Evolutionary conservation across 2,329 filamentous ascomycete genomes (phyloP).

Genomic region (Colletotrichum magnum): DNA sequence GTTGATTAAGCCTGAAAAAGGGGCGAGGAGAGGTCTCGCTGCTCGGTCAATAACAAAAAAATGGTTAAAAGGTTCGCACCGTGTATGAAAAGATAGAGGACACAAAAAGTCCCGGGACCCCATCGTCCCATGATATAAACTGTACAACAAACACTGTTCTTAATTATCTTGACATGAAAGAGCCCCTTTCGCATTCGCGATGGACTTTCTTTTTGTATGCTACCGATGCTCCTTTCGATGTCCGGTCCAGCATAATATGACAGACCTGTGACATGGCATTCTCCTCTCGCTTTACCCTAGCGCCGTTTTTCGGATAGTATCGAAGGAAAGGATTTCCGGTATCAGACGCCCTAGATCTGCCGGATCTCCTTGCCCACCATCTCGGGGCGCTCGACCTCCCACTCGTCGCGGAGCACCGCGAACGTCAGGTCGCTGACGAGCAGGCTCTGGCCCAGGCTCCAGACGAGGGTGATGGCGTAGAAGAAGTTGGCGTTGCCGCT

Average conservation of each 20-base stretch:
- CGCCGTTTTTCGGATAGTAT: background rate
- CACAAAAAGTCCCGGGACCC: background rate
- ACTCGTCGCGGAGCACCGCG: conserved; percentile 90
- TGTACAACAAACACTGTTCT: conserved; percentile 33
- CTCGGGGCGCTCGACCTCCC: conserved; percentile 92
- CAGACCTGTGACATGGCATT: background rate
- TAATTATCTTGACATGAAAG: background rate
- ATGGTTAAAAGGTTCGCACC: conserved; percentile 6
- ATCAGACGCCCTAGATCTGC: conserved; percentile 74
- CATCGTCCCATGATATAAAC: background rate
- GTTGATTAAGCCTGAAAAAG: conserved; percentile 25
- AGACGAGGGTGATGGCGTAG: conserved; percentile 98
- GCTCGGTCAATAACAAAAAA: background rate
- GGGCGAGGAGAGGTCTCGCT: too few species aligned
- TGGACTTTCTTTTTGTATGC: conserved; percentile 16
- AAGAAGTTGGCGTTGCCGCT: conserved; percentile 99
- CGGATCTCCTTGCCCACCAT: conserved; percentile 89
- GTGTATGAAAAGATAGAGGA: background rate
- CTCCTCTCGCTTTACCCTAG: background rate
- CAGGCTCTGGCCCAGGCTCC: conserved; percentile 91
- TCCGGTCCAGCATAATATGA: background rate
- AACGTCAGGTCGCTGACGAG: conserved; percentile 91
- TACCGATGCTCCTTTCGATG: conserved; percentile 1
- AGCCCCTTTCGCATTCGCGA: background rate
- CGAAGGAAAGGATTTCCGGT: background rate